phyloP scores from a whole-genome alignment of 2,329 filamentous ascomycete species.

The Aspergillus nomiae region DNA sequence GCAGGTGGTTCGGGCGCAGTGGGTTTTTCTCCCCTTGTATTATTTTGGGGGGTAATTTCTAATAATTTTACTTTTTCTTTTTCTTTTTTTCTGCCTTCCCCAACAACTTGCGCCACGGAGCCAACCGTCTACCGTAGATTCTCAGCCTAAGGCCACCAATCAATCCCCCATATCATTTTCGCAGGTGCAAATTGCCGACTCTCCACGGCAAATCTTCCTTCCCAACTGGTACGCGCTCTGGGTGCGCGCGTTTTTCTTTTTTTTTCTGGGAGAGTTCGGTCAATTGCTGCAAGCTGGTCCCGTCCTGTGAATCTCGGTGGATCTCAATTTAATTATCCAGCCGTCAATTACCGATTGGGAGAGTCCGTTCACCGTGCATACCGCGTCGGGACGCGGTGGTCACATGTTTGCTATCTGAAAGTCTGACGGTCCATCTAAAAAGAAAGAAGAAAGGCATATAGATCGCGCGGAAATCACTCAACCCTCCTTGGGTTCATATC shows the following conservation, averaged over 20 bases:
- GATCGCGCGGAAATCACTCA: not conserved
- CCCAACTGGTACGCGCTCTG: not conserved
- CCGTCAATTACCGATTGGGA: not conserved
- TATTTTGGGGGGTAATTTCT: not conserved
- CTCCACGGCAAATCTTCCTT: not conserved
- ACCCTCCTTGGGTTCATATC: not conserved
- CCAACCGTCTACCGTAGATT: not conserved
- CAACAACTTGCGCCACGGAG: not conserved
- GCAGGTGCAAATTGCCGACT: not conserved
- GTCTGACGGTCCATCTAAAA: not conserved
- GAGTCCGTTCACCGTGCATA: not conserved
- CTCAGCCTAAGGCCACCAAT: not conserved
- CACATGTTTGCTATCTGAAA: constrained; percentile 12
- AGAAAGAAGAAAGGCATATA: not conserved
- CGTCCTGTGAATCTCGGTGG: not conserved
- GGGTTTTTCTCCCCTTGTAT: not conserved
- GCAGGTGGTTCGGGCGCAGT: not conserved
- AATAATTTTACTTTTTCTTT: not conserved
- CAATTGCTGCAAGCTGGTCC: not conserved
- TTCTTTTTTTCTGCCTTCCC: constrained; percentile 1
- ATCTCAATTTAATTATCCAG: not conserved
- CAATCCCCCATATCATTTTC: not conserved
- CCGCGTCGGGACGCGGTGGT: constrained; percentile 13
- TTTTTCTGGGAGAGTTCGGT: not conserved
- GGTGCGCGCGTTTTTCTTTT: not conserved